Conservation (phyloP, 2,329 filamentous ascomycete genomes). For the Magnaporthales sp. region DNA sequence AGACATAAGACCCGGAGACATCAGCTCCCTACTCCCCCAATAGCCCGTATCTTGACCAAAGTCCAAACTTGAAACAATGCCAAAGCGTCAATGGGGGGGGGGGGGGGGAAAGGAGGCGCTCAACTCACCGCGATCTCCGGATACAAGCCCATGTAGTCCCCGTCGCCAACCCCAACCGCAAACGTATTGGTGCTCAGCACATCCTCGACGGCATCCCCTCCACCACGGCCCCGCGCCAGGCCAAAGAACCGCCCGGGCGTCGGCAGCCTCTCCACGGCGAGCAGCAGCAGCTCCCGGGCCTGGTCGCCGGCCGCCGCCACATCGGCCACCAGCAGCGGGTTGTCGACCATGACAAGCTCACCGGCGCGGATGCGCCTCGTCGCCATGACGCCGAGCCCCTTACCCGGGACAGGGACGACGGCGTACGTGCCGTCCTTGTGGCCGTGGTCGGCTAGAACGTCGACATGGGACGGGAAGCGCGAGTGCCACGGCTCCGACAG, state of each 20-base stretch:
- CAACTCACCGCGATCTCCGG: slow-evolving; percentile 22
- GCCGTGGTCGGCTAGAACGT: slow-evolving; percentile 7
- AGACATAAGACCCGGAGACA: neutral
- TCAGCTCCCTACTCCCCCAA: neutral
- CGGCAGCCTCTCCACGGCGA: slow-evolving; percentile 19
- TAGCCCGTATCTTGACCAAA: too few species aligned
- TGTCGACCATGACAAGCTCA: slow-evolving; percentile 21
- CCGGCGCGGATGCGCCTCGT: slow-evolving; percentile 19
- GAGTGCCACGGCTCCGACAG: slow-evolving; percentile 11
- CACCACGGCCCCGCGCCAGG: slow-evolving; percentile 20
- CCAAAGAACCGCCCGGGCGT: slow-evolving; percentile 15
- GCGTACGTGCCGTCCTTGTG: slow-evolving; percentile 15
- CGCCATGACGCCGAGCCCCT: slow-evolving; percentile 23
- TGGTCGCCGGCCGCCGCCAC: slow-evolving; percentile 14
- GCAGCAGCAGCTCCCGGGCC: slow-evolving; percentile 16
- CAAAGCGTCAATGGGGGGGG: too few species aligned
- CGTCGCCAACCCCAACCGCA: slow-evolving; percentile 14
- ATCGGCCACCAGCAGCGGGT: slow-evolving; percentile 19
- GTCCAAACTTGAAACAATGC: too few species aligned
- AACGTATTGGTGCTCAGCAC: slow-evolving; percentile 25
- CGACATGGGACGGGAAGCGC: slow-evolving; percentile 8
- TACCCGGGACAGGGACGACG: slow-evolving; percentile 17
- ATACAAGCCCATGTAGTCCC: slow-evolving; percentile 20
- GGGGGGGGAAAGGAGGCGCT: too few species aligned
- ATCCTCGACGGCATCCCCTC: slow-evolving; percentile 20